These are phyloP conservation scores for Plasmodium inui DNA, from an alignment of 169 alveolate species.

Conservation along the genomic window DNA sequence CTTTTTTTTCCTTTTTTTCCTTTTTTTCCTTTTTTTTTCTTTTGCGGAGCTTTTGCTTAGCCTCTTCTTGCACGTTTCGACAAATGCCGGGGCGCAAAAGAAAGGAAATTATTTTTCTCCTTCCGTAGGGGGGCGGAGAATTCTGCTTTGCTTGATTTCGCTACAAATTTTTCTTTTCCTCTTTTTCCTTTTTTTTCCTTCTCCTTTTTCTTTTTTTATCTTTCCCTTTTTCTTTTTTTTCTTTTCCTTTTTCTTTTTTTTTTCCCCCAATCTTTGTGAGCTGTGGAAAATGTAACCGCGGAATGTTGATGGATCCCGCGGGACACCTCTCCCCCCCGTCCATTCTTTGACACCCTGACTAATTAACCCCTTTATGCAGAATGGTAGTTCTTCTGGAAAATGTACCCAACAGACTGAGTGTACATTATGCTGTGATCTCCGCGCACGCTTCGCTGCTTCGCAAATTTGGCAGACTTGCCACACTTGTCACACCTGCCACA, in stretches of 20 bases:
- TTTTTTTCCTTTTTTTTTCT: neutral
- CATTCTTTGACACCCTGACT: neutral
- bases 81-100: neutral
- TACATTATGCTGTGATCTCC: neutral
- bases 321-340: neutral
- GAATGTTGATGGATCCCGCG: neutral
- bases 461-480: neutral
- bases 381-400: neutral
- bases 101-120: neutral
- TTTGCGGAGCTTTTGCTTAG: neutral
- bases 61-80: neutral
- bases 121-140: neutral
- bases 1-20: neutral
- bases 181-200: neutral
- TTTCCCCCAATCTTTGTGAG: neutral
- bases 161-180: neutral
- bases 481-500: too few relatives aligned
- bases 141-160: neutral
- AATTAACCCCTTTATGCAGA: neutral
- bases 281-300: neutral
- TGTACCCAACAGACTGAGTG: neutral
- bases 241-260: neutral
- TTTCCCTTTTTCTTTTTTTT: neutral
- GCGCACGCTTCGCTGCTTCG: neutral
- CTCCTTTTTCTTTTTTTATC: neutral